phyloP scores from a whole-genome alignment of 1,284 basidiomycete species.

The Leccinum insolens region DNA sequence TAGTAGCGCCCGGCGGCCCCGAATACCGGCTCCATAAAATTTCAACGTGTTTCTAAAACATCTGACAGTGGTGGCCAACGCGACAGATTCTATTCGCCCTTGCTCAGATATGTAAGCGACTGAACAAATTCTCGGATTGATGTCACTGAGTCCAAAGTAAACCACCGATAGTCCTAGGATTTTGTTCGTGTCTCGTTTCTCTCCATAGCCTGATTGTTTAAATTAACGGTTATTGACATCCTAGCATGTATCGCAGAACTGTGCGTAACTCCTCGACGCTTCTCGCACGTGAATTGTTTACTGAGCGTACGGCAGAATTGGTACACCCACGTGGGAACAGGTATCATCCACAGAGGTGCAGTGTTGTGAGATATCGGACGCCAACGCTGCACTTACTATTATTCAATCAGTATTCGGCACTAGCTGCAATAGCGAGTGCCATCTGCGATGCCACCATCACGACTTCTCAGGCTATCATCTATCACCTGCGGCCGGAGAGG shows the following conservation, averaged over 20 bases:
- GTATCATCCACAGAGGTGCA: conserved; percentile 9
- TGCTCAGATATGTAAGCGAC: conserved; percentile 20
- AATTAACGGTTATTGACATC: not conserved
- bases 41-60: not conserved
- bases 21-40: too few species aligned
- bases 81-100: conserved; percentile 12
- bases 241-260: conserved; percentile 10
- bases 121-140: not conserved
- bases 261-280: conserved; percentile 4
- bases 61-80: not conserved
- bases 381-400: not conserved
- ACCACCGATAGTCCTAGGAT: conserved; percentile 18
- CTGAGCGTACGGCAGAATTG: conserved; percentile 11
- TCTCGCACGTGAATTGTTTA: not conserved
- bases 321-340: conserved; percentile 10
- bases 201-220: not conserved
- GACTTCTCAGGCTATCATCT: conserved; percentile 14
- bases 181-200: conserved; percentile 12
- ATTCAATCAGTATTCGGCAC: conserved; percentile 5
- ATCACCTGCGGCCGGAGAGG: conserved; percentile 18
- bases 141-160: not conserved
- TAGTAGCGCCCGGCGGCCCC: too few species aligned
- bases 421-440: conserved; percentile 17
- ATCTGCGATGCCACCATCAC: conserved; percentile 27
- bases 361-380: not conserved